Percentiles rank a stretch among this genome's conserved stretches.
These are phyloP conservation scores for Ensete ventricosum DNA, from an alignment of 176 grass and related monocot species.

Conservation along the genomic window DNA sequence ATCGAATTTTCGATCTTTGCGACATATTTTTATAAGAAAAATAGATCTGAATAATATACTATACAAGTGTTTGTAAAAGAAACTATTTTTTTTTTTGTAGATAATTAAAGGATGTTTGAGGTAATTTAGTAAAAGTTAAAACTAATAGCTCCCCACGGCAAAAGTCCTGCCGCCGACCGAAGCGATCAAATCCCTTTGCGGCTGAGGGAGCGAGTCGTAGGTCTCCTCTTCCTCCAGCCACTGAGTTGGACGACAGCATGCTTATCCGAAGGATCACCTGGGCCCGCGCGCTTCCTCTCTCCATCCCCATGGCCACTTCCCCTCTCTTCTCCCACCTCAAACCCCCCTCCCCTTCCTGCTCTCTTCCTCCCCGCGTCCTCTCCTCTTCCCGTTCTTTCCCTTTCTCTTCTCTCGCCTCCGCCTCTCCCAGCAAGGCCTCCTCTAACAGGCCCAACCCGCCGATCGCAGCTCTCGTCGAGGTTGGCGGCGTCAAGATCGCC, in stretches of 20 bases:
- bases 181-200: too few species aligned
- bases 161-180: too few species aligned
- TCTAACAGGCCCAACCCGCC: background rate
- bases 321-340: background rate
- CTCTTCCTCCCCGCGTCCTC: constrained; percentile 8
- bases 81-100: too few species aligned
- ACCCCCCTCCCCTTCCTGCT: background rate
- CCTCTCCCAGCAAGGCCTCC: background rate
- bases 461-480: constrained; percentile 34
- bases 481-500: constrained; percentile 75
- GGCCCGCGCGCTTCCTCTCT: background rate
- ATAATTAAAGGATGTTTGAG: too few species aligned
- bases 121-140: too few species aligned
- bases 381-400: constrained; percentile 4
- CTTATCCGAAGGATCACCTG: background rate
- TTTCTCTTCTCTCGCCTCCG: background rate
- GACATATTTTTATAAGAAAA: too few species aligned
- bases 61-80: too few species aligned
- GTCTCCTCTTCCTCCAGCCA: background rate
- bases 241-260: background rate
- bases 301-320: constrained; percentile 6
- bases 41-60: too few species aligned
- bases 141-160: too few species aligned
- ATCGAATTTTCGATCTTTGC: too few species aligned
- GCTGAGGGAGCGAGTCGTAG: background rate